Percentiles rank a stretch among this genome's conserved stretches.
Evolutionary conservation across 2,329 filamentous ascomycete species (phyloP).

Genomic region (Aspergillus sp.): DNA sequence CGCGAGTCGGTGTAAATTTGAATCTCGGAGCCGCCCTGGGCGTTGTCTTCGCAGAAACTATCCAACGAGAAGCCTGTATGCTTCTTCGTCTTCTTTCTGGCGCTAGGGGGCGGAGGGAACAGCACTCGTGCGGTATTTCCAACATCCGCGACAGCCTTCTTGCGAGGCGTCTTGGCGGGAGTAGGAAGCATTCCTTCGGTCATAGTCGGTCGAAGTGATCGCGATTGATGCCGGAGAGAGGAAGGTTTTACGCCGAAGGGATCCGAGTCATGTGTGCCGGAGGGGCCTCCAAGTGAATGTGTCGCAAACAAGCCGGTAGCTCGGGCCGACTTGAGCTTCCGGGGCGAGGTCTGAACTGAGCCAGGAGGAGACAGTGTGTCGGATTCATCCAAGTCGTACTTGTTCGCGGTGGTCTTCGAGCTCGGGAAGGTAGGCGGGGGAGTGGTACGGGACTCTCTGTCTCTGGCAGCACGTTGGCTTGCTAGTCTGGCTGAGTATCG

Average conservation of each 20-base stretch:
- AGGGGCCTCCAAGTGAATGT: conserved; percentile 23
- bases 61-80: conserved; percentile 49
- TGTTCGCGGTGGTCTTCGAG: conserved; percentile 21
- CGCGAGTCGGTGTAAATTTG: conserved; percentile 65
- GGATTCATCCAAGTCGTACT: conserved; percentile 24
- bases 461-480: conserved; percentile 32
- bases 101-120: conserved; percentile 52
- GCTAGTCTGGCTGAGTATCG: conserved; percentile 45
- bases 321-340: conserved; percentile 27
- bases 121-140: conserved; percentile 55
- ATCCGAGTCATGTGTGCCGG: conserved; percentile 22
- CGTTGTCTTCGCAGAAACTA: conserved; percentile 41
- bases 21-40: conserved; percentile 44
- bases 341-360: conserved; percentile 30
- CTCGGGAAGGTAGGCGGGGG: conserved; percentile 34
- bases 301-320: conserved; percentile 12
- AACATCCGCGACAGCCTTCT: conserved; percentile 51
- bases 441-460: conserved; percentile 29
- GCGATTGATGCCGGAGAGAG: conserved; percentile 24
- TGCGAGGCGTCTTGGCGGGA: conserved; percentile 63
- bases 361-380: conserved; percentile 33
- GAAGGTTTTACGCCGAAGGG: conserved; percentile 28
- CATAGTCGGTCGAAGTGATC: conserved; percentile 30
- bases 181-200: conserved; percentile 58
- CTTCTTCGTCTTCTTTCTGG: conserved; percentile 49